Evolutionary conservation across 2,329 filamentous ascomycete genomes (phyloP), one percentile per base, ranked within the genome.

Genomic region (Penicillium fuscoglaucum): DNA sequence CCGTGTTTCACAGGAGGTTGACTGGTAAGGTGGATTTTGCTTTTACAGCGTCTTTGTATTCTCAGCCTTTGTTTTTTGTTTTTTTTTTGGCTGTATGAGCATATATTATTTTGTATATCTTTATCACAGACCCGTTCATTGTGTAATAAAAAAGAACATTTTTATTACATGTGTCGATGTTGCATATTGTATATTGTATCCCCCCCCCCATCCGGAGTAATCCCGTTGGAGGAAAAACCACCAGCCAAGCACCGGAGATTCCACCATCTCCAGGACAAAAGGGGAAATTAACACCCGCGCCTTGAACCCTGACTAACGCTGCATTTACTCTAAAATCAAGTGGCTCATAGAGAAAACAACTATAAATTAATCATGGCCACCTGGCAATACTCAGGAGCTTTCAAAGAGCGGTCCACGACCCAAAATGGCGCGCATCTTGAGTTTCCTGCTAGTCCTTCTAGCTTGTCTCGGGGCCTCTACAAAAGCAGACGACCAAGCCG

Each of bases 371-470:
- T 13, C 31, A 45, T 52, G 24, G 26, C 37, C 26, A 35, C 26
- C 17, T 28, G 9, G 12, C 10, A 28, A 40, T 52, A 17, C 12
- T 5, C 19, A 43, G 29, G 8, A 31, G 40, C 41, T 24, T n/a
- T 28, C 17, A 35, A 40, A 41, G n/a, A 13, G 48, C 41, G 54
- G 48, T 19, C 26, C 28, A 41, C 43, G 35, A 53, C 31, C 46
- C 31, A 57, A 37, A 10, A 39, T 62, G 35, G 26, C 55, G 41
- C 60, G 60, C 37, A 49, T 62, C 2, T 33, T 65, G 24, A 53
- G 52, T 24, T 43, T 55, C 8, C 19, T 66, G 28, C 55, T 60
- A 31, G 51, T 61, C 1, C 28, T 62, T 17, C 26, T 62, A 13
- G 60, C 61, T n/a, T 55, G 62, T 28, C 56, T 66, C 0, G 45